Base-by-base conservation (phyloP, 495 filamentous ascomycete genomes). In the Aspergillus ostianus region DNA sequence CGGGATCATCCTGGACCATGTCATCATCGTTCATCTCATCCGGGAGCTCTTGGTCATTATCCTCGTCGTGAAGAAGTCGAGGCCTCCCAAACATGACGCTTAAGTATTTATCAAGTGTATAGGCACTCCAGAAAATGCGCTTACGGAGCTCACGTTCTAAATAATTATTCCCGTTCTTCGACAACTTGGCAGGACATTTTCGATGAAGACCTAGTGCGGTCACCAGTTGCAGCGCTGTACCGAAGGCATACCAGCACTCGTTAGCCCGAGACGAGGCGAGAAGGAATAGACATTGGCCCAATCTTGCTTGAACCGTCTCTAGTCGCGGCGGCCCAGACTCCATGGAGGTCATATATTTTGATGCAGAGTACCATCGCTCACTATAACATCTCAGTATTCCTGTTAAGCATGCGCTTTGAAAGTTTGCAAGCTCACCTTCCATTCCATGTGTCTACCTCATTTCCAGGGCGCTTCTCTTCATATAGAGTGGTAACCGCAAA, bases 71-170 rank as follows among this genome's bases (percentile, higher is more conserved):
- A 17, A 84, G 71, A n/a, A 81, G 57, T n/a, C 74, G 64, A 8
- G 84, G 83, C 15, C 82, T 66, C 2, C 84, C 84, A 53, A 82
- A 77, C 64, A 84, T 76, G 47, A 81, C 71, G 56, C 79, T 81
- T n/a, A 86, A 69, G 59, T 86, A 82, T 62, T 80, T 83, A 65
- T 86, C 84, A 15, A 86, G 61, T 26, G 78, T 77, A 61, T 82
- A 84, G 2, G 75, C 79, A 41, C 79, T 78, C 83, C 83, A 86
- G 26, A 87, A 84, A 6, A 81, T 79, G 5, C 84, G 79, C 57
- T 82, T 85, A 8, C 75, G 74, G 0, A 78, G 59, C 36, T 79
- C 75, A 51, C 74, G 58, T 54, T 79, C 75, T 20, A 78, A 55
- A 55, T 72, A 75, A 5, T 70, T 67, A 21, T 60, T 67, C 20